A percentile compares a stretch with the other conserved stretches of the same genome.
Evolutionary conservation across 2,329 filamentous ascomycete species (phyloP).

Genomic region (Thyridium curvatum): DNA sequence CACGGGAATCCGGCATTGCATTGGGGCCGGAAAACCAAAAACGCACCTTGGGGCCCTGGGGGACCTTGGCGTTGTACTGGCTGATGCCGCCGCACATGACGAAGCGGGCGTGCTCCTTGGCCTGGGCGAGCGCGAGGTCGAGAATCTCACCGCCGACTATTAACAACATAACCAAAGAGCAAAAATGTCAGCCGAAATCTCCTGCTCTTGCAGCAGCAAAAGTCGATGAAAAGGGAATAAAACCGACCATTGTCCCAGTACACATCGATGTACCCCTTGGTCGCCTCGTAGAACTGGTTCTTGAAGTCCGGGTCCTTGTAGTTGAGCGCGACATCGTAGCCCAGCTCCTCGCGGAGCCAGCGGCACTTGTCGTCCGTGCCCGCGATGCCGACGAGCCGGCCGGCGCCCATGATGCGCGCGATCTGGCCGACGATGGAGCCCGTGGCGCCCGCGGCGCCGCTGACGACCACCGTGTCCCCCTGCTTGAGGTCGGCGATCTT

Average conservation of each 20-base stretch:
- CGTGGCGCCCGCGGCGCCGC: conserved; percentile 61
- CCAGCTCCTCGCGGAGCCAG: conserved; percentile 58
- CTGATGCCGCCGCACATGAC: conserved; percentile 67
- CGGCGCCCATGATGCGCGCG: conserved; percentile 53
- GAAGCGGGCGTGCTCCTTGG: conserved; percentile 57
- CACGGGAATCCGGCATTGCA: conserved; percentile 53
- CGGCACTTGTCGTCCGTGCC: conserved; percentile 51
- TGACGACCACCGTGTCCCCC: conserved; percentile 61
- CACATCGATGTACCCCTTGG: conserved; percentile 54
- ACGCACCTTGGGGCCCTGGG: conserved; percentile 45
- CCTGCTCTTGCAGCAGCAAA: neutral
- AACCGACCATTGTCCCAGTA: conserved; percentile 59
- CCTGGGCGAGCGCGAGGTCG: conserved; percentile 57
- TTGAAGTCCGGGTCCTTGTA: conserved; percentile 61
- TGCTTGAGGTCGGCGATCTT: conserved; percentile 47
- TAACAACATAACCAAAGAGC: neutral
- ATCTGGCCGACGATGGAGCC: conserved; percentile 62
- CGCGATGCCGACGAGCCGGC: conserved; percentile 45
- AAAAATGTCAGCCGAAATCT: neutral
- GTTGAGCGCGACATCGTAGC: conserved; percentile 62
- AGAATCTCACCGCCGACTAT: conserved; percentile 62
- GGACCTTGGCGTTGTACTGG: conserved; percentile 56
- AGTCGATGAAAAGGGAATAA: neutral
- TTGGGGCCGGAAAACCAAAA: too few species aligned
- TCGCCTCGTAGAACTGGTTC: conserved; percentile 53